phyloP scores from a whole-genome alignment of 2,329 filamentous ascomycete genomes.

The Furcasterigmium sp. region DNA sequence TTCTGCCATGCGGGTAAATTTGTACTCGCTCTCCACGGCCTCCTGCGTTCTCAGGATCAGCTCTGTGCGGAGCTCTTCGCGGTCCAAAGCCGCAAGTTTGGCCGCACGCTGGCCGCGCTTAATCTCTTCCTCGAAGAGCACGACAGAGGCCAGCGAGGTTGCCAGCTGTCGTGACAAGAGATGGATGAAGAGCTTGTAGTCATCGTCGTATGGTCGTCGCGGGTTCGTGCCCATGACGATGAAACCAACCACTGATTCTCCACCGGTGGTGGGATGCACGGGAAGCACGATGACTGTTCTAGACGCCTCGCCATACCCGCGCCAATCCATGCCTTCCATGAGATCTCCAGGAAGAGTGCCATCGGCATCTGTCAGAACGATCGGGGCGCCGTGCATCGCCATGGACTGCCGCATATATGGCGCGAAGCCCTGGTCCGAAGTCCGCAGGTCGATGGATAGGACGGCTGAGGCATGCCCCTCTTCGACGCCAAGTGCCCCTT shows the following conservation, averaged over 20 bases:
- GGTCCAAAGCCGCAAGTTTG: conserved; percentile 68
- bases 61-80: conserved; percentile 72
- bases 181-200: conserved; percentile 74
- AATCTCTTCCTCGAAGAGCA: conserved; percentile 80
- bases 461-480: conserved; percentile 56
- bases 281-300: conserved; percentile 71
- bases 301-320: conserved; percentile 67
- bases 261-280: conserved; percentile 67
- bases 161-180: conserved; percentile 70
- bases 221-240: conserved; percentile 76
- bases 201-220: conserved; percentile 70
- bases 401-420: conserved; percentile 74
- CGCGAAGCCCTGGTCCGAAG: conserved; percentile 67
- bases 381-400: conserved; percentile 55
- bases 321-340: conserved; percentile 62
- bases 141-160: conserved; percentile 75
- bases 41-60: conserved; percentile 60
- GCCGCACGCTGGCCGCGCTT: conserved; percentile 68
- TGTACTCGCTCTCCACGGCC: conserved; percentile 64
- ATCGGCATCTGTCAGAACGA: conserved; percentile 62
- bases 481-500: conserved; percentile 67
- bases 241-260: conserved; percentile 70
- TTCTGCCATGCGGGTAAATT: conserved; percentile 80
- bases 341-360: conserved; percentile 60
- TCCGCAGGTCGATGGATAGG: conserved; percentile 60